Evolutionary conservation across 2,329 filamentous ascomycete species (phyloP), one percentile per base, ranked within the genome.

Genomic region (Lasiodiplodia theobromae): DNA sequence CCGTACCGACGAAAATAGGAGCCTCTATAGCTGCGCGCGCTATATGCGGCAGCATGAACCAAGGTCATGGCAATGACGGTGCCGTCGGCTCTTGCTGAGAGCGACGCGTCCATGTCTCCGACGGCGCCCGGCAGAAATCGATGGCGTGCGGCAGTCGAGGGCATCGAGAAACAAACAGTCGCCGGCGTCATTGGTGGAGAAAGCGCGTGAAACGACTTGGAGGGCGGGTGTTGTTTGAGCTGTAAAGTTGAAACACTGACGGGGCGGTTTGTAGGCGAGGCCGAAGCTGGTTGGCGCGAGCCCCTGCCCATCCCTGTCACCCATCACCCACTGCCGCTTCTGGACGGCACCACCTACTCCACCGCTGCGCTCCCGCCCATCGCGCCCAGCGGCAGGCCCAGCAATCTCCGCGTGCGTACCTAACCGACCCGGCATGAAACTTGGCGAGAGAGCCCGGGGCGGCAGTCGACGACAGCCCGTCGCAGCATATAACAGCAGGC

Each of bases 391-490:
- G 49, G 3, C 31, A 16, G 52, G 44, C 40, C 66, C 66, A 62
- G 40, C 47, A 52, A 62, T 53, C 49, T 68, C 66, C 56, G 44
- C 47, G 66, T 62, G 56, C 56, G n/a, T 49, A 18, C 40, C 65
- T 67, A 68, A 31, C 44, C 66, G 66, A 68, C 51, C 44, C 65
- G 40, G 56, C 56, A 54, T 68, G 66, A 63, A 68, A 68, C 66
- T 56, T 53, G 16, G 34, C 56, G 47, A 54, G 37, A 25, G 14
- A 4, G n/a, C 40, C 28, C 23, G 25, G 47, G 2, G 21, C 7
- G n/a, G 37, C 16, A 23, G 54, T 23, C 8, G 16, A 21, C 44
- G 16, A 31, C 62, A 8, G 21, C 47, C 28, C 28, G 14, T 6
- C 11, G 5, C 34, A 16, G n/a, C 44, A 44, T 68, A 68, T 63